A percentile compares a stretch with the other conserved stretches of the same genome.
These are phyloP conservation scores for Ceratocystis lukuohia DNA, from an alignment of 2,329 filamentous ascomycete species.

Conservation along the genomic window DNA sequence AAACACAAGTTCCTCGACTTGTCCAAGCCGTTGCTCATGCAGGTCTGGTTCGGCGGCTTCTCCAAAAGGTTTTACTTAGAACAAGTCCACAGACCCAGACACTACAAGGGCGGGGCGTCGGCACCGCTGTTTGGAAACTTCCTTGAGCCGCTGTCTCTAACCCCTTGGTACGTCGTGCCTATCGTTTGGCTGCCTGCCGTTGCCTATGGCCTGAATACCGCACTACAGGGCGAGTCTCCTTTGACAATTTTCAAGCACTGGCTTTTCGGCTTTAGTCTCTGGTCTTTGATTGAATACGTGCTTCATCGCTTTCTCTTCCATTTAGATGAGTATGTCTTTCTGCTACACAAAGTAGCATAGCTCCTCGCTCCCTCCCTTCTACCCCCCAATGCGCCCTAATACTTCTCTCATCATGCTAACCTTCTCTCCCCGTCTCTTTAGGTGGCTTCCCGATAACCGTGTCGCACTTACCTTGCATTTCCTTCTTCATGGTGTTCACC, in stretches of 20 bases:
- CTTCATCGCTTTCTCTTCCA: constrained; percentile 90
- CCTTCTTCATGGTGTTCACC: constrained; percentile 88
- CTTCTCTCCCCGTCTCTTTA: constrained; percentile 27
- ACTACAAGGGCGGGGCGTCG: constrained; percentile 86
- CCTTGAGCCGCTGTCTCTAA: constrained; percentile 91
- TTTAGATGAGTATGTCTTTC: constrained; percentile 60
- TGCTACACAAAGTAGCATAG: background rate
- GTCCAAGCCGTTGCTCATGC: constrained; percentile 66
- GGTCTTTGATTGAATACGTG: constrained; percentile 81
- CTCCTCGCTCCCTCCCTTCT: background rate
- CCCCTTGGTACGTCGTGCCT: constrained; percentile 86
- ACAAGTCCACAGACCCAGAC: constrained; percentile 86
- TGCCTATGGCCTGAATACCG: constrained; percentile 55
- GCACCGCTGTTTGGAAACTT: constrained; percentile 96
- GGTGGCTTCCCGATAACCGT: constrained; percentile 80
- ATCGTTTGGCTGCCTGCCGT: constrained; percentile 73
- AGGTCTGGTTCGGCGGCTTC: constrained; percentile 81
- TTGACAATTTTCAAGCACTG: constrained; percentile 47
- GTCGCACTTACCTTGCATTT: constrained; percentile 81
- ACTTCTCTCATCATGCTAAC: background rate
- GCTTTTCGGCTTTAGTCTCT: constrained; percentile 56
- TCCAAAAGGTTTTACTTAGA: constrained; percentile 92
- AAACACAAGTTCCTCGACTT: constrained; percentile 90
- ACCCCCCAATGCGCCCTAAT: background rate
- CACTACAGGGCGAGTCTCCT: constrained; percentile 41